phyloP scores from a whole-genome alignment of 164 flowering plant species.

The Macadamia integrifolia region DNA sequence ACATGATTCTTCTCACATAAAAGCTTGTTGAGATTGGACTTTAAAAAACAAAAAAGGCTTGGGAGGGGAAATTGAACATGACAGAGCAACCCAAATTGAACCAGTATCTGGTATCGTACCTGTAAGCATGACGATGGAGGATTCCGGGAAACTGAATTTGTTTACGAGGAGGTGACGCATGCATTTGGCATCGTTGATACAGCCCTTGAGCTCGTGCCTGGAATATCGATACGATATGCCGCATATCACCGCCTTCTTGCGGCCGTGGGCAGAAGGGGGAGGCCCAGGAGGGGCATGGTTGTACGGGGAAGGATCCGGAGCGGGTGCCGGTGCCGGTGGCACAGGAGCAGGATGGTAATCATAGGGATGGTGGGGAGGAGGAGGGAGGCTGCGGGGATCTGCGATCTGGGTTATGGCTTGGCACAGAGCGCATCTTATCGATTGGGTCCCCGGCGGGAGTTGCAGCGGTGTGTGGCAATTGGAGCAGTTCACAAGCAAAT shows the following conservation, averaged over 20 bases:
- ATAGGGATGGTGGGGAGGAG: conserved; percentile 13
- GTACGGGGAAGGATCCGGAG: conserved; percentile 31
- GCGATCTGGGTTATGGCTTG: conserved; percentile 41
- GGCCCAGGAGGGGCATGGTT: conserved; percentile 32
- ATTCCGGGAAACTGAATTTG: conserved; percentile 43
- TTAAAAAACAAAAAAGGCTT: no score
- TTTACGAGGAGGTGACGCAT: conserved; percentile 52
- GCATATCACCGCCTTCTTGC: conserved; percentile 68
- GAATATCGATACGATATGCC: conserved; percentile 57
- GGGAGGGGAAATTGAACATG: no score
- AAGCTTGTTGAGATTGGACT: no score
- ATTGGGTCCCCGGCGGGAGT: conserved; percentile 55
- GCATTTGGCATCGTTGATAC: conserved; percentile 64
- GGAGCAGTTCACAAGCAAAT: conserved; percentile 48
- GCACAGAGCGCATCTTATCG: conserved; percentile 55
- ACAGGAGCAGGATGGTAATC: conserved; percentile 16
- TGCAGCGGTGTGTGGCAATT: conserved; percentile 47
- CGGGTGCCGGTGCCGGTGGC: conserved; percentile 6
- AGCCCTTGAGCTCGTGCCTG: conserved; percentile 64
- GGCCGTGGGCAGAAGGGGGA: conserved; percentile 45
- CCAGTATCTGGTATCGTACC: conserved; percentile 26
- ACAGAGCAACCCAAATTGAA: no score
- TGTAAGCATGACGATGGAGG: conserved; percentile 53
- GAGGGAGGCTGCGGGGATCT: conserved; percentile 21
- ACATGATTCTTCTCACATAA: no score